Percentiles rank a stretch among this genome's conserved stretches.
phyloP scores from a whole-genome alignment of 305 asterid species.

The Caryopteris hybrid region DNA sequence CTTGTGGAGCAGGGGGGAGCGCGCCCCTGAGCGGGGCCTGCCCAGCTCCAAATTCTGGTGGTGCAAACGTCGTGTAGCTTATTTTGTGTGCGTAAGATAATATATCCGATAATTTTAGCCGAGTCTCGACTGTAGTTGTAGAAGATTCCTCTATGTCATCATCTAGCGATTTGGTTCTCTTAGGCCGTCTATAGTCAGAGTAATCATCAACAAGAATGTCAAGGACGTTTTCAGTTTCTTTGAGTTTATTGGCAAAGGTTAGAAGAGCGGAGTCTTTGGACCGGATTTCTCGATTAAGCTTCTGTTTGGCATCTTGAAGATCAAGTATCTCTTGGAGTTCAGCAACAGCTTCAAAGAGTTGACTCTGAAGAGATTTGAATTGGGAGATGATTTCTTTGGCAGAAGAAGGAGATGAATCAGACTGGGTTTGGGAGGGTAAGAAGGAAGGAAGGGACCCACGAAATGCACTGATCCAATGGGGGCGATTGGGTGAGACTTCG shows the following conservation, averaged over 20 bases:
- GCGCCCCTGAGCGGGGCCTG: constrained; percentile 77
- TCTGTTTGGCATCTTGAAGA: constrained; percentile 80
- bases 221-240: constrained; percentile 69
- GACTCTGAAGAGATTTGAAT: constrained; percentile 58
- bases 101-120: constrained; percentile 62
- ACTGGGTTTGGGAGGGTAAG: constrained; percentile 50
- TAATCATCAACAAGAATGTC: constrained; percentile 84
- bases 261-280: constrained; percentile 64
- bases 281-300: constrained; percentile 50
- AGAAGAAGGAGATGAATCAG: constrained; percentile 50
- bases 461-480: constrained; percentile 72
- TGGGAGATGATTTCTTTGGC: constrained; percentile 61
- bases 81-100: constrained; percentile 74
- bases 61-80: constrained; percentile 93
- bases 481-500: constrained; percentile 71
- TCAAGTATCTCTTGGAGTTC: constrained; percentile 87
- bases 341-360: constrained; percentile 73
- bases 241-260: constrained; percentile 66
- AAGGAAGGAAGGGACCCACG: constrained; percentile 74
- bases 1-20: constrained; percentile 94
- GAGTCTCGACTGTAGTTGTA: constrained; percentile 60
- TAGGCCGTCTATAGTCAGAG: constrained; percentile 60
- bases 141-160: constrained; percentile 35
- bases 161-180: constrained; percentile 46
- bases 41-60: constrained; percentile 88